These are phyloP conservation scores for Termitomyces heimii DNA, from an alignment of 768 basidiomycete genomes.

Conservation along the genomic window DNA sequence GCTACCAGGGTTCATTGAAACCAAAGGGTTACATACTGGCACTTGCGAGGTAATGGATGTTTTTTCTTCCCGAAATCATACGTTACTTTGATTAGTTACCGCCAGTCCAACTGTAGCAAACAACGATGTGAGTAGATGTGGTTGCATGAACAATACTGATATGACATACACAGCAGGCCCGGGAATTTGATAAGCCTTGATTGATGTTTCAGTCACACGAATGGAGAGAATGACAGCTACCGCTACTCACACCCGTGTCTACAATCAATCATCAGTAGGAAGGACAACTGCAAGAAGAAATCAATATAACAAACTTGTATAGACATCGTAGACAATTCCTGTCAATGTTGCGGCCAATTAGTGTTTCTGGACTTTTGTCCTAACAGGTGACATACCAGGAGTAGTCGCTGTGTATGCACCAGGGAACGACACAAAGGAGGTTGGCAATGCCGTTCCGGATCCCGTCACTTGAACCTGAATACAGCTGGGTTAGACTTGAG, in stretches of 20 bases:
- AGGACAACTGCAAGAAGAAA: neutral
- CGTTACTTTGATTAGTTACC: constrained; percentile 4
- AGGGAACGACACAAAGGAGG: constrained; percentile 44
- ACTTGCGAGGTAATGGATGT: neutral
- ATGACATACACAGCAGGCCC: constrained; percentile 33
- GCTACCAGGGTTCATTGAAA: neutral
- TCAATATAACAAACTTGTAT: constrained; percentile 22
- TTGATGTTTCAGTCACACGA: neutral
- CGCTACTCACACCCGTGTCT: constrained; percentile 22
- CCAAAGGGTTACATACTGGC: neutral
- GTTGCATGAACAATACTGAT: neutral
- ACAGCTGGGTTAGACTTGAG: constrained; percentile 39
- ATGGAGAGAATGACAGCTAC: neutral
- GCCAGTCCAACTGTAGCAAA: constrained; percentile 13
- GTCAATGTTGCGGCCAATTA: neutral
- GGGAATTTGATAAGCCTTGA: constrained; percentile 34
- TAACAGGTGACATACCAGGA: constrained; percentile 14
- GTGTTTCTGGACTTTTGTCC: neutral
- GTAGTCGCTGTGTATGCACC: constrained; percentile 34
- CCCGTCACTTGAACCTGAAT: constrained; percentile 42
- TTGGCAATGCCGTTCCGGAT: constrained; percentile 35
- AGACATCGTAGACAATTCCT: constrained; percentile 31
- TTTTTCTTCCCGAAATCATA: neutral
- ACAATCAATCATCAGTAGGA: constrained; percentile 7
- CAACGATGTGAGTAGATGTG: neutral